Conservation (phyloP, 768 basidiomycete species). For the Lanmaoa pseudosensibilis region DNA sequence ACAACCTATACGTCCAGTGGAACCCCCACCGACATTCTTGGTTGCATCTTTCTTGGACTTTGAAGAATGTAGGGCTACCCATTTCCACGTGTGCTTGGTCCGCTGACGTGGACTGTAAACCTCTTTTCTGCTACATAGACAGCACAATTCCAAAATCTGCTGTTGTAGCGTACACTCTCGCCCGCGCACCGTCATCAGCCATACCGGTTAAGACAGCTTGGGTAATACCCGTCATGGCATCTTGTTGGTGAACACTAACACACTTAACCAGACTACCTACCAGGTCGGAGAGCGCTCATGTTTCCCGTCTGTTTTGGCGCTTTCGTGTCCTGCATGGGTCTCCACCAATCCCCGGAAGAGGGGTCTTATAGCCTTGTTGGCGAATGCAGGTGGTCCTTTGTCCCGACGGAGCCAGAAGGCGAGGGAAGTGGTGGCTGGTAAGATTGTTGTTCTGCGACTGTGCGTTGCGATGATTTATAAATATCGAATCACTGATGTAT, state of each 20-base stretch:
- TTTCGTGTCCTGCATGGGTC: constrained; percentile 39
- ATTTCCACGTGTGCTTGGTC: background rate
- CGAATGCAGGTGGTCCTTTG: constrained; percentile 47
- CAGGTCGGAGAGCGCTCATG: constrained; percentile 41
- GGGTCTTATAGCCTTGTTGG: constrained; percentile 47
- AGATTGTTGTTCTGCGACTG: constrained; percentile 53
- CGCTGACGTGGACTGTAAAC: constrained; percentile 25
- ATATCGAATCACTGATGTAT: background rate
- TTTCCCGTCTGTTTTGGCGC: constrained; percentile 45
- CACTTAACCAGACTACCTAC: constrained; percentile 16
- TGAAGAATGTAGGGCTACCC: constrained; percentile 50
- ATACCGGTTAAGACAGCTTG: constrained; percentile 33
- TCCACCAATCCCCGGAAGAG: constrained; percentile 32
- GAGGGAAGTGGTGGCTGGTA: constrained; percentile 49
- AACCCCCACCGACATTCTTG: constrained; percentile 45
- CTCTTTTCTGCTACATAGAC: constrained; percentile 41
- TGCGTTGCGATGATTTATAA: constrained; percentile 25
- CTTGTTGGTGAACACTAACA: constrained; percentile 3
- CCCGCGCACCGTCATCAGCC: constrained; percentile 33
- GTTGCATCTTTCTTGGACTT: constrained; percentile 58
- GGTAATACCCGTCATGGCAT: constrained; percentile 33
- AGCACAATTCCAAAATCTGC: constrained; percentile 38
- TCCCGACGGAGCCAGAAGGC: constrained; percentile 31
- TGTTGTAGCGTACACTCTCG: constrained; percentile 31
- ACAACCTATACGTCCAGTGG: constrained; percentile 19